Percentiles rank a stretch among this genome's conserved stretches.
These are phyloP conservation scores for Stagonosporopsis cucurbitacearum DNA, from an alignment of 2,329 filamentous ascomycete species.

Conservation along the genomic window DNA sequence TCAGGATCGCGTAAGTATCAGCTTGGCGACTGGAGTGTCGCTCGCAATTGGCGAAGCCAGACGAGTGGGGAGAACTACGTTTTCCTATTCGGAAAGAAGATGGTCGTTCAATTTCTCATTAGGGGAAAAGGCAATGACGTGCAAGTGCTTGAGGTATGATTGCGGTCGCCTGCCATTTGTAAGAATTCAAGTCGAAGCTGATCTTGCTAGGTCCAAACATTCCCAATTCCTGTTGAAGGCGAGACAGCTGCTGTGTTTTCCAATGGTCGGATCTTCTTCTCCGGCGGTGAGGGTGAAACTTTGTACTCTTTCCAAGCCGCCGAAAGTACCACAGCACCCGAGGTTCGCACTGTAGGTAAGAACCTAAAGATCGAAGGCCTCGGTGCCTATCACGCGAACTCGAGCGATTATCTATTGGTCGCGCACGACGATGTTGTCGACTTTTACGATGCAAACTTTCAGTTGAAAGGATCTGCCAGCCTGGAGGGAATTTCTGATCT, in stretches of 20 bases:
- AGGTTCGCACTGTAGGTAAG: slow-evolving; percentile 23
- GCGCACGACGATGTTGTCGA: slow-evolving; percentile 34
- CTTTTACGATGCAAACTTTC: slow-evolving; percentile 29
- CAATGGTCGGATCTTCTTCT: slow-evolving; percentile 35
- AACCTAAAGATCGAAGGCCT: slow-evolving; percentile 33
- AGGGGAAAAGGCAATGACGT: slow-evolving; percentile 16
- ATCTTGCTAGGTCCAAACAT: slow-evolving; percentile 35
- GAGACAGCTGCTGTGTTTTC: slow-evolving; percentile 33
- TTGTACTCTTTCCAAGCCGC: slow-evolving; percentile 42
- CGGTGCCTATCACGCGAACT: slow-evolving; percentile 27
- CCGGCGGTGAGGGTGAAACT: slow-evolving; percentile 29
- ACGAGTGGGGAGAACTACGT: slow-evolving; percentile 36
- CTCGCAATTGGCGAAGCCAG: slow-evolving; percentile 37
- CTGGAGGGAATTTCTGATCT: slow-evolving; percentile 35
- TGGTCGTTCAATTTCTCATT: slow-evolving; percentile 37
- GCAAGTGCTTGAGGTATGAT: slow-evolving; percentile 35
- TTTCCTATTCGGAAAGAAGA: slow-evolving; percentile 42
- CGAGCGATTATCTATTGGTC: slow-evolving; percentile 33
- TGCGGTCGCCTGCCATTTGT: not conserved
- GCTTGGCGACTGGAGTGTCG: slow-evolving; percentile 40
- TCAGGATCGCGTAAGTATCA: slow-evolving; percentile 31
- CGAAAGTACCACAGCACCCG: slow-evolving; percentile 28
- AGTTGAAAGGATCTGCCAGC: slow-evolving; percentile 22
- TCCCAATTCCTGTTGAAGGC: slow-evolving; percentile 36
- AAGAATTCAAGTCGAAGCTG: not conserved